phyloP scores from a whole-genome alignment of 2,329 filamentous ascomycete species.

The Nothopassalora personata region DNA sequence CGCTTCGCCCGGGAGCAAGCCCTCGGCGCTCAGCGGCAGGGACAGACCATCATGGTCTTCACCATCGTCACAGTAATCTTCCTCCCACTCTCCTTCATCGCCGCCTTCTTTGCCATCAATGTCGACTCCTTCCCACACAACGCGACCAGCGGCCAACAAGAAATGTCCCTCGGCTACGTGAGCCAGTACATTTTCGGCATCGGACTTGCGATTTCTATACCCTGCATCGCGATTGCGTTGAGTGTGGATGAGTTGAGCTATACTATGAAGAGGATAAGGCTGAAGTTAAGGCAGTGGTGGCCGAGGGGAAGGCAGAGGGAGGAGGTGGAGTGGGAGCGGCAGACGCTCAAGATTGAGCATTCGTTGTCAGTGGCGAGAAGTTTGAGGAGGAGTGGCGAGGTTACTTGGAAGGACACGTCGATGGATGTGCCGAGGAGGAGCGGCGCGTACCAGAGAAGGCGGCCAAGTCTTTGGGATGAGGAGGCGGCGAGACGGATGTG shows the following conservation, averaged over 20 bases:
- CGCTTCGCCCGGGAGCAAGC: conserved; percentile 58
- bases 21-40: conserved; percentile 54
- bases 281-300: conserved; percentile 4
- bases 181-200: conserved; percentile 53
- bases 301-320: background rate
- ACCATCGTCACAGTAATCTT: conserved; percentile 57
- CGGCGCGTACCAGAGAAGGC: background rate
- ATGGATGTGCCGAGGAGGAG: conserved; percentile 8
- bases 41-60: conserved; percentile 54
- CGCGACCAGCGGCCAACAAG: conserved; percentile 15
- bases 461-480: background rate
- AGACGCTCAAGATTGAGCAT: conserved; percentile 11
- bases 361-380: conserved; percentile 15
- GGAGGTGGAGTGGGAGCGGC: background rate
- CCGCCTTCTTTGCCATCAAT: conserved; percentile 53
- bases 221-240: conserved; percentile 21
- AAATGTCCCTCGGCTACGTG: conserved; percentile 42
- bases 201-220: conserved; percentile 49
- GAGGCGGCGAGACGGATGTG: background rate
- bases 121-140: conserved; percentile 44
- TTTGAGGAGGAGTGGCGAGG: conserved; percentile 16
- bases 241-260: conserved; percentile 16
- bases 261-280: conserved; percentile 1
- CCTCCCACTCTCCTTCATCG: conserved; percentile 52
- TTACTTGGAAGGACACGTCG: conserved; percentile 10